Conservation (phyloP, 2,329 filamentous ascomycete genomes). For the Emydomyces testavorans region DNA sequence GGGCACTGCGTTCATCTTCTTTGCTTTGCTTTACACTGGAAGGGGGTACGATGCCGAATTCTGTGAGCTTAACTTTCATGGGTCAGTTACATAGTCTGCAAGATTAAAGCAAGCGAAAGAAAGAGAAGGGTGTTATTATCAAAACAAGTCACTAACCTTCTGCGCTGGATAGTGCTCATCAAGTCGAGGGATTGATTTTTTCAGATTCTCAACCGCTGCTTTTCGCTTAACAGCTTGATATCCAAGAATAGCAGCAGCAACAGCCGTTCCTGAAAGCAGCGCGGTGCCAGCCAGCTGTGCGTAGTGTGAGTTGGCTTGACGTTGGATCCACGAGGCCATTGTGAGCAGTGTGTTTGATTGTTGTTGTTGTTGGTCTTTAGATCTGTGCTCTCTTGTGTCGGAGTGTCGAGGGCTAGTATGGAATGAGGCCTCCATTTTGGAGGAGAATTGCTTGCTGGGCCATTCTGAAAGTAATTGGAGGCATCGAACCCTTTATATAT, state of each 20-base stretch:
- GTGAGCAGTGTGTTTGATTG: constrained; percentile 1
- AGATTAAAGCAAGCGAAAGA: background rate
- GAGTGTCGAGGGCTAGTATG: constrained; percentile 1
- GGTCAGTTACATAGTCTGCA: constrained; percentile 28
- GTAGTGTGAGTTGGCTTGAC: constrained; percentile 32
- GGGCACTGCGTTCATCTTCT: constrained; percentile 49
- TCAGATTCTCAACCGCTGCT: constrained; percentile 46
- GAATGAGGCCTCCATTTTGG: constrained; percentile 1
- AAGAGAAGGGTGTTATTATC: background rate
- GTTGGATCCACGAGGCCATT: constrained; percentile 38
- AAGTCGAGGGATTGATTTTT: constrained; percentile 48
- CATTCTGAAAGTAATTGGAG: constrained; percentile 1
- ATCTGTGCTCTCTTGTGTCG: background rate
- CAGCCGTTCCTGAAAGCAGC: constrained; percentile 35
- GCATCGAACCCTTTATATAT: background rate
- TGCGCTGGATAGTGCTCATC: constrained; percentile 41
- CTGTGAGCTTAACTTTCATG: constrained; percentile 37
- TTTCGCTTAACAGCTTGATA: constrained; percentile 45
- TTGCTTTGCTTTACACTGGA: constrained; percentile 26
- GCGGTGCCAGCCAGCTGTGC: constrained; percentile 35
- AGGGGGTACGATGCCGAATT: constrained; percentile 35
- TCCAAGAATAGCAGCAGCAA: constrained; percentile 44
- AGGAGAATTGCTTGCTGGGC: background rate
- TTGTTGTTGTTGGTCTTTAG: background rate
- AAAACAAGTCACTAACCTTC: constrained; percentile 30